Evolutionary conservation across 352 stramenopile species (phyloP).

Genomic region (Elongisporangium senticosum): DNA sequence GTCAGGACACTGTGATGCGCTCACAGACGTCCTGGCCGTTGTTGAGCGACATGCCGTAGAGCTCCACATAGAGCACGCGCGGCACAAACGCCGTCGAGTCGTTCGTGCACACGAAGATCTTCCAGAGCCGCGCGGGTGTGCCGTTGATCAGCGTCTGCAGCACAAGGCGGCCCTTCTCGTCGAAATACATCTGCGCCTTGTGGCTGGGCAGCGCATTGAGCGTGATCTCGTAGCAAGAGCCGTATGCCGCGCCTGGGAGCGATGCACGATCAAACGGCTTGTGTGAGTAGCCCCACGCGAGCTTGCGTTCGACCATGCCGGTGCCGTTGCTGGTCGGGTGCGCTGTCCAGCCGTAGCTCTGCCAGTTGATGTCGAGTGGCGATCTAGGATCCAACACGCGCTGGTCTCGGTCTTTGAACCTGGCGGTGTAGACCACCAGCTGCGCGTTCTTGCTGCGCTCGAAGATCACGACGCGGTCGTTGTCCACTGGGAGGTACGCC

Average conservation of each 20-base stretch:
- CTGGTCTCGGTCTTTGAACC: conserved; percentile 44
- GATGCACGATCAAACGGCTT: conserved; percentile 22
- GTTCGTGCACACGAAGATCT: conserved; percentile 67
- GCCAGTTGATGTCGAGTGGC: conserved; percentile 78
- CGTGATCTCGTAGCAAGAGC: conserved; percentile 49
- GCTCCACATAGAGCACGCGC: conserved; percentile 71
- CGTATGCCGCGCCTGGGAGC: conserved; percentile 9
- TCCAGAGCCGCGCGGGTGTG: conserved; percentile 47
- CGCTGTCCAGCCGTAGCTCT: conserved; percentile 72
- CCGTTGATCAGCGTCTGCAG: conserved; percentile 53
- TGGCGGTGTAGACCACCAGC: conserved; percentile 70
- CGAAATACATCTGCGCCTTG: conserved; percentile 46
- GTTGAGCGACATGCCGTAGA: conserved; percentile 52
- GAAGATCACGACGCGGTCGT: conserved; percentile 67
- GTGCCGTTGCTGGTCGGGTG: conserved; percentile 60
- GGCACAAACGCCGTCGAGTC: conserved; percentile 55
- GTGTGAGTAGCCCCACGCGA: conserved; percentile 70
- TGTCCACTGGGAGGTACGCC: conserved; percentile 46
- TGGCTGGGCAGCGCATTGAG: conserved; percentile 63
- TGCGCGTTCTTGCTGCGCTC: conserved; percentile 81
- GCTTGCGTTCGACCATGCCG: conserved; percentile 55
- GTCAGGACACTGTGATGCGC: conserved; percentile 40
- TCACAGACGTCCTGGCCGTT: conserved; percentile 54
- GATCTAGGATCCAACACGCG: conserved; percentile 51
- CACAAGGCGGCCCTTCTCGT: conserved; percentile 42